These are phyloP conservation scores for Tolypocladium amazonense DNA, from an alignment of 2,329 filamentous ascomycete genomes.

Conservation along the genomic window DNA sequence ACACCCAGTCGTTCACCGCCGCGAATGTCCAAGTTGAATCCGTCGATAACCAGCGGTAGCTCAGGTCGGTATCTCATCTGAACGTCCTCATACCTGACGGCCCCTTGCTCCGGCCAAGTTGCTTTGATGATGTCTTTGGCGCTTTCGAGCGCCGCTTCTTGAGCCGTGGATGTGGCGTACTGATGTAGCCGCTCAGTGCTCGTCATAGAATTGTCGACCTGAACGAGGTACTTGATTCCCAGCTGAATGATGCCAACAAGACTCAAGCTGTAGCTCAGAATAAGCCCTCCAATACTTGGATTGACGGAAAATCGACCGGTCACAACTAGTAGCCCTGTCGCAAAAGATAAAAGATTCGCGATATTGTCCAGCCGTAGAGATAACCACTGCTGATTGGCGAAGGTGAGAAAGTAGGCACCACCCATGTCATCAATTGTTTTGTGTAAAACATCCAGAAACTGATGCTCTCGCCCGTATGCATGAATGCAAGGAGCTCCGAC, in stretches of 20 bases:
- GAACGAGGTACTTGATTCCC: slow-evolving; percentile 86
- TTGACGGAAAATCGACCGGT: slow-evolving; percentile 79
- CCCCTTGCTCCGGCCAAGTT: slow-evolving; percentile 78
- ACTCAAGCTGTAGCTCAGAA: slow-evolving; percentile 83
- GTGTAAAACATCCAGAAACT: slow-evolving; percentile 62
- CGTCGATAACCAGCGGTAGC: slow-evolving; percentile 62
- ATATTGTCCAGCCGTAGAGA: slow-evolving; percentile 76
- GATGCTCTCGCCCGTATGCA: slow-evolving; percentile 72
- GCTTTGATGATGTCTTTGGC: slow-evolving; percentile 49
- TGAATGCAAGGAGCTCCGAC: slow-evolving; percentile 76
- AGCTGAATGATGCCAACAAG: slow-evolving; percentile 97
- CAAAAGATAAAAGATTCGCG: slow-evolving; percentile 75
- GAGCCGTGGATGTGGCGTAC: slow-evolving; percentile 77
- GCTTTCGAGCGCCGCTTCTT: slow-evolving; percentile 78
- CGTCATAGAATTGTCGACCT: slow-evolving; percentile 98
- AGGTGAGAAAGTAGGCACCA: slow-evolving; percentile 87
- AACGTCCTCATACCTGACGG: slow-evolving; percentile 65
- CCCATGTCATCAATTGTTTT: slow-evolving; percentile 83
- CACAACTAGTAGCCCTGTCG: slow-evolving; percentile 83
- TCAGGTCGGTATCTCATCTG: slow-evolving; percentile 71
- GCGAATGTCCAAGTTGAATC: slow-evolving; percentile 58
- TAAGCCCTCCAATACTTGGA: slow-evolving; percentile 76
- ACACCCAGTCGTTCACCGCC: slow-evolving; percentile 74
- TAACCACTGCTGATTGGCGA: slow-evolving; percentile 91
- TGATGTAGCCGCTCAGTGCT: slow-evolving; percentile 84